Evolutionary conservation across 208 protist genomes (phyloP).

Genomic region (Crithidia brevicula): DNA sequence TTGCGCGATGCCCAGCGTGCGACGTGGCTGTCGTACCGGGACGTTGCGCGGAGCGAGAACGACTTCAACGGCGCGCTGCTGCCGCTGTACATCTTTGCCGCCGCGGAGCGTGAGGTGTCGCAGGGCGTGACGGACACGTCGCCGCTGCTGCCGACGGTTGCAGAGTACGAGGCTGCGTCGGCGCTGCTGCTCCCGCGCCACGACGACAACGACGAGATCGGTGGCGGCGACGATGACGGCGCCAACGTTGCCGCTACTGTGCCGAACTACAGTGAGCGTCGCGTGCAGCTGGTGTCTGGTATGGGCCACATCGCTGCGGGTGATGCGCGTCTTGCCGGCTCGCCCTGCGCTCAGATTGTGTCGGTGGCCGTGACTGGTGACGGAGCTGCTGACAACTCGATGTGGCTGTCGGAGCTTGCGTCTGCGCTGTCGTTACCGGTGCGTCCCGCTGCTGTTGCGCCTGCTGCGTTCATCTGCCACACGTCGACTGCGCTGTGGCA

Average conservation of each 20-base stretch:
- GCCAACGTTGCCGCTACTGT: neutral
- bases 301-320: neutral
- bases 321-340: neutral
- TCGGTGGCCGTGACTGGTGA: neutral
- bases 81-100: conserved; percentile 17
- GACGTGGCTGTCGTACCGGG: conserved; percentile 1
- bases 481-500: conserved; percentile 33
- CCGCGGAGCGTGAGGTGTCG: conserved; percentile 7
- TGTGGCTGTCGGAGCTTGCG: neutral
- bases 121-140: neutral
- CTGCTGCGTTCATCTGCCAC: conserved; percentile 12
- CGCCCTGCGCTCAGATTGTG: neutral
- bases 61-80: conserved; percentile 12
- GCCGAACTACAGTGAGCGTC: neutral
- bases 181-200: neutral
- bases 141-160: conserved; percentile 13
- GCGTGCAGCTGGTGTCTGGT: neutral
- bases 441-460: neutral
- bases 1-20: conserved; percentile 6
- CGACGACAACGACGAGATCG: neutral
- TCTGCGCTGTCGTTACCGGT: neutral
- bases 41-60: conserved; percentile 9
- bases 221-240: too few relatives aligned
- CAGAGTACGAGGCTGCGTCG: conserved; percentile 18
- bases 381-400: neutral